Base-by-base conservation (phyloP, 2,329 filamentous ascomycete species). In the Hypomyces perniciosus region DNA sequence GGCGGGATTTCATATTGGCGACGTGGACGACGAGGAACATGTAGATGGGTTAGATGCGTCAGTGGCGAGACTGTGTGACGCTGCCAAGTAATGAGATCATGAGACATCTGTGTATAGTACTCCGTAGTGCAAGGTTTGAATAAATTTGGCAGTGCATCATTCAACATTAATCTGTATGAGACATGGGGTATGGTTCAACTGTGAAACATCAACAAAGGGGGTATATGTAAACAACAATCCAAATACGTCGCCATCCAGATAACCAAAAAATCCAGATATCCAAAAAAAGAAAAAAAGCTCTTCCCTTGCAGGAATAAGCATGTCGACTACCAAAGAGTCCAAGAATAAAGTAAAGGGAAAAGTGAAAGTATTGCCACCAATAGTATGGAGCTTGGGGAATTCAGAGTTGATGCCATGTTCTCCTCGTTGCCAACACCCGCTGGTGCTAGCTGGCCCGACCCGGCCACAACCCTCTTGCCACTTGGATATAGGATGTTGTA, bases 401-500 rank as follows among this genome's bases (percentile, higher is more conserved):
- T 31, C 13, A 34, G 34, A 33, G 28, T 37, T 12, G 31, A 35
- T 20, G 46, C 46, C 26, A 8, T 34, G 34, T 27, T 44, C 29
- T 45, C 29, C 3, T 49, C 41, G n/a, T 13, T n/a, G 8, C 34
- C n/a, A 28, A 28, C 42, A 44, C 42, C 42, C 9, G 28, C 29
- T 12, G 13, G 27, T n/a, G 42, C 26, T 20, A 10, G 42, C 28
- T n/a, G 28, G 26, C 42, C 29, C 6, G 42, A 29, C 12, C 48
- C 48, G 0, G 72, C 73, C 26, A 68, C 53, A 1, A 75, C 69
- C 44, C 62, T 67, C 30, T 72, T 57, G 2, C 74, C 76, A 2
- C 64, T 71, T 1, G 70, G 70, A 51, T 78, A 79, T 27, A 63
- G 58, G 39, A 79, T 71, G 54, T 79, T 75, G 47, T 68, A 74